Conservation (phyloP, 768 basidiomycete species). For the Mycena sanguinolenta region DNA sequence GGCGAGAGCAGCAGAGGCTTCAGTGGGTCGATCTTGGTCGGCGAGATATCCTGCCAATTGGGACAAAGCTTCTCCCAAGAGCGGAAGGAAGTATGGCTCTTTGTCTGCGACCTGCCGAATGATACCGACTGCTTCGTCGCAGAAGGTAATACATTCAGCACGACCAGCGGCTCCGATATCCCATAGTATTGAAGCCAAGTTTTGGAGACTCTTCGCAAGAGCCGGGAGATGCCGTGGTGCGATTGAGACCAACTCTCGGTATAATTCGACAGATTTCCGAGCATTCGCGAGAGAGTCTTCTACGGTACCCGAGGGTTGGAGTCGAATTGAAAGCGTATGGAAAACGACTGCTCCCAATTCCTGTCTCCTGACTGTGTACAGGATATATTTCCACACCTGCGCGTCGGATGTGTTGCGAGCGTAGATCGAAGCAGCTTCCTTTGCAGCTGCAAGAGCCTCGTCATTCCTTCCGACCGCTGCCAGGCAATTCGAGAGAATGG, state of each 20-base stretch:
- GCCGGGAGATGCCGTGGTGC: no score
- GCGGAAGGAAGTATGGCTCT: conserved; percentile 6
- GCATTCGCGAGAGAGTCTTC: no score
- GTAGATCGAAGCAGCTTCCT: conserved; percentile 1
- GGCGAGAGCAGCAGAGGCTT: neutral
- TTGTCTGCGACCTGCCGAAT: neutral
- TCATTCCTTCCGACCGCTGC: neutral
- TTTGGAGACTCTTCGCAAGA: no score
- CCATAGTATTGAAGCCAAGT: neutral
- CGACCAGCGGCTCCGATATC: neutral
- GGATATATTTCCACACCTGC: neutral
- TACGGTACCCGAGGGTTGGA: no score
- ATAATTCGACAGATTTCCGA: no score
- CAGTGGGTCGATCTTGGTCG: neutral
- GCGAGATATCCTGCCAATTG: neutral
- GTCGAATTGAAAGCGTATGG: no score
- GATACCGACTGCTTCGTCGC: conserved; percentile 6
- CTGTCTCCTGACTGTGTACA: neutral
- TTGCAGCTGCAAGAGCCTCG: neutral
- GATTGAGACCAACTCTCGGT: no score
- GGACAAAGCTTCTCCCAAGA: neutral
- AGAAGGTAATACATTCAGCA: neutral
- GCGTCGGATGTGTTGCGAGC: neutral
- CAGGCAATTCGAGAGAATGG: conserved; percentile 15
- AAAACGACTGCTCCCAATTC: no score